Evolutionary conservation across 2,329 filamentous ascomycete genomes (phyloP), one percentile per base, ranked within the genome.

Genomic region (Rosellinia necatrix): DNA sequence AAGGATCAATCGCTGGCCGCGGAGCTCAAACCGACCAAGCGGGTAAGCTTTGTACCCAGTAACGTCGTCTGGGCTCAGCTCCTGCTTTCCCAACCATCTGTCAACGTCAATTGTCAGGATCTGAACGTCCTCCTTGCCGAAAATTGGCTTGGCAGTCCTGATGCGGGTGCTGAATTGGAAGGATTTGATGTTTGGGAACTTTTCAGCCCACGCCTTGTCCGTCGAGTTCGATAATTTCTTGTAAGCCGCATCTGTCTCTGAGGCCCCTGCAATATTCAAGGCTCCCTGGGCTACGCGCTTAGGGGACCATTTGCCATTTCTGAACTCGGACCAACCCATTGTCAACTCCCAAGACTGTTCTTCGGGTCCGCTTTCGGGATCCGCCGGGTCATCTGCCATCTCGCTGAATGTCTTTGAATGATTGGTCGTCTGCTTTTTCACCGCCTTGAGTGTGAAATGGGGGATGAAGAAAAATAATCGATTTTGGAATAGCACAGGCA

Each of bases 281-380:
- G 27, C 29, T 34, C 19, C 19, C 19, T 21, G 27, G 8, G 43
- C 43, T 21, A 35, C 19, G 15, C 43, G 43, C 30, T 47, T 32
- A 34, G 29, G 15, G 27, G 43, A 34, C 43, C 43, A 47, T n/a
- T 21, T 47, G 10, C 19, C 19, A 10, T 35, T 47, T n/a, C 43
- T 32, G 27, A 47, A 47, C 17, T 47, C 43, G 21, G 43, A 22
- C 43, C 43, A 47, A 13, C 27, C 43, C 43, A 47, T 47, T 5
- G 43, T 47, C n/a, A 47, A 6, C 29, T 47, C 43, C 43, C 43
- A 47, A n/a, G 35, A 22, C 6, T 25, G 43, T 17, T 47, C 8
- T 32, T 32, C 9, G n/a, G 29, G 29, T 9, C 9, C 29, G 29
- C 29, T 47, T 5, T 24, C 22, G 19, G 43, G 3, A n/a, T 34